Evolutionary conservation across 768 basidiomycete genomes (phyloP).

Genomic region (Kwoniella europaea): DNA sequence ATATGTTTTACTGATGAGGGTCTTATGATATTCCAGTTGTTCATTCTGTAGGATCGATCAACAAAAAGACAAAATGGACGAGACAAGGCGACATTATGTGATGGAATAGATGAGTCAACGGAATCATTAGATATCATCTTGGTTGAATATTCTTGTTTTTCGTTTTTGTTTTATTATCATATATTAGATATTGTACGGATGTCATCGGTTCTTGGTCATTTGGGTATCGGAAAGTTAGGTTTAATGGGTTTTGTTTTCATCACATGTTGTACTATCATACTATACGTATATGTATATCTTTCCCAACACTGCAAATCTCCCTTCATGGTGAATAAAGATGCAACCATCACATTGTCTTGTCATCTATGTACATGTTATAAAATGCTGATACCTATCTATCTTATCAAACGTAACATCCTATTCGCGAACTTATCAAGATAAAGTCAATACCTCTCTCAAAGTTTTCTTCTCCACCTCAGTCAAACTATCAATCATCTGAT

Average conservation of each 20-base stretch:
- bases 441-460: slow-evolving; percentile 47
- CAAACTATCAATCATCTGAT: slow-evolving; percentile 49
- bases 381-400: no score
- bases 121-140: not conserved
- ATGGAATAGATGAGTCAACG: no score
- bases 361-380: no score
- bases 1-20: not conserved
- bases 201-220: not conserved
- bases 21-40: not conserved
- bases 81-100: no score
- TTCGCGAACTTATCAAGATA: slow-evolving; percentile 8
- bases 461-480: slow-evolving; percentile 54
- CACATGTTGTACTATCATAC: no score
- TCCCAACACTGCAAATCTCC: no score
- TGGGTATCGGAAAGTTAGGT: not conserved
- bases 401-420: no score
- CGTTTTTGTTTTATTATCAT: not conserved
- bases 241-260: not conserved
- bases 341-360: no score
- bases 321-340: no score
- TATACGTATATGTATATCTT: no score
- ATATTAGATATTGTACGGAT: not conserved
- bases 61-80: no score
- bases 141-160: not conserved
- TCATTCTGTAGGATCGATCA: not conserved